A percentile compares a stretch with the other conserved stretches of the same genome.
Conservation (phyloP, 2,329 filamentous ascomycete genomes). For the Bipolaris cookei region DNA sequence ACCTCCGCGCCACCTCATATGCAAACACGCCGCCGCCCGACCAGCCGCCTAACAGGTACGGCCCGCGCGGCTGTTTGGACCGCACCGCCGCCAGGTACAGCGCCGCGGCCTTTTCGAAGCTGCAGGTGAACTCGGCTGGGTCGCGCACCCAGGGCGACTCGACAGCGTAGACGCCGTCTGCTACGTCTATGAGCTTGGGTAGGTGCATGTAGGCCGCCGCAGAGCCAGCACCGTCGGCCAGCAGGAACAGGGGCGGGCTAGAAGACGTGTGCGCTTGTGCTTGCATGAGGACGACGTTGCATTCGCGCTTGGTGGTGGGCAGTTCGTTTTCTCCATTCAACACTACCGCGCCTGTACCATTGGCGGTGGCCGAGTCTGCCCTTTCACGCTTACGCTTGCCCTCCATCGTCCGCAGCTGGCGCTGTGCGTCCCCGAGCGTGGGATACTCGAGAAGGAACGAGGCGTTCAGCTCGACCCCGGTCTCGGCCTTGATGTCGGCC, state of each 20-base stretch:
- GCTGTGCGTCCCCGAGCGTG: not conserved
- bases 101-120: slow-evolving; percentile 3
- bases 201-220: slow-evolving; percentile 3
- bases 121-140: slow-evolving; percentile 2
- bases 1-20: slow-evolving; percentile 31
- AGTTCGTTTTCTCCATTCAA: not conserved
- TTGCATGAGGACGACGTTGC: not conserved
- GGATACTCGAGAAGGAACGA: too few species aligned
- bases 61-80: slow-evolving; percentile 33
- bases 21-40: slow-evolving; percentile 47
- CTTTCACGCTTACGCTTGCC: not conserved
- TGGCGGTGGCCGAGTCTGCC: not conserved
- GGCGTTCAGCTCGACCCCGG: too few species aligned
- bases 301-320: not conserved
- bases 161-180: too few species aligned
- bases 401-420: slow-evolving; percentile 3
- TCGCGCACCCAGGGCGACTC: not conserved
- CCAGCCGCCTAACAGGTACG: slow-evolving; percentile 49
- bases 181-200: too few species aligned
- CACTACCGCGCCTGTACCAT: not conserved
- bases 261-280: not conserved
- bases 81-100: slow-evolving; percentile 21
- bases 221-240: slow-evolving; percentile 4
- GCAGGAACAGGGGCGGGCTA: slow-evolving; percentile 1
- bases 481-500: too few species aligned